Conservation (phyloP, 2,329 filamentous ascomycete species). For the Chaetomiaceae sp. region DNA sequence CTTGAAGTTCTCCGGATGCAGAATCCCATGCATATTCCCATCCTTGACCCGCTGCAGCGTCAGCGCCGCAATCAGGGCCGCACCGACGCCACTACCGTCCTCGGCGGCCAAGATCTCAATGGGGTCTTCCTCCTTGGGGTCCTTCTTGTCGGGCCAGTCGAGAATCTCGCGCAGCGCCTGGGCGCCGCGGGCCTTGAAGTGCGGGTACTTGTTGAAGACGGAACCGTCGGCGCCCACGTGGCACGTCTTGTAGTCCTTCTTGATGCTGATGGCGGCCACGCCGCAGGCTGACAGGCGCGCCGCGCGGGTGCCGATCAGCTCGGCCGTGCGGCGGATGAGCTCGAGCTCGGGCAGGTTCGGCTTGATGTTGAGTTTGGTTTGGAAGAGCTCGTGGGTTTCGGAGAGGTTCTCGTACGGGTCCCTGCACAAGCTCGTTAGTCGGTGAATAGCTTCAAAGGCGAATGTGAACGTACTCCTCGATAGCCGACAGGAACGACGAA, state of each 20-base stretch:
- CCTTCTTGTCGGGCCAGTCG: slow-evolving; percentile 76
- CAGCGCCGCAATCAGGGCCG: slow-evolving; percentile 81
- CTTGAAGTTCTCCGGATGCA: slow-evolving; percentile 60
- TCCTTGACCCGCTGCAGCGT: slow-evolving; percentile 61
- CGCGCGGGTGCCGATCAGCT: slow-evolving; percentile 91
- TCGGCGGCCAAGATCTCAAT: slow-evolving; percentile 86
- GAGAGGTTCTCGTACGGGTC: slow-evolving; percentile 94
- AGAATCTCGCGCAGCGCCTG: slow-evolving; percentile 89
- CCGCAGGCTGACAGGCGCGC: slow-evolving; percentile 91
- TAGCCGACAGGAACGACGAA: slow-evolving; percentile 84
- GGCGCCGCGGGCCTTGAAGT: slow-evolving; percentile 92
- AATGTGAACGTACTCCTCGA: slow-evolving; percentile 68
- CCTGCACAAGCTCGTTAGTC: slow-evolving; percentile 37
- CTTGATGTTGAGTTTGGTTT: slow-evolving; percentile 66
- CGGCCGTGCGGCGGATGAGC: slow-evolving; percentile 80
- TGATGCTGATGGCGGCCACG: slow-evolving; percentile 93
- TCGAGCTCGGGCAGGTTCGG: slow-evolving; percentile 77
- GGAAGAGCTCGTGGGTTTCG: slow-evolving; percentile 81
- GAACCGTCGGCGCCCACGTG: slow-evolving; percentile 96
- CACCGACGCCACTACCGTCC: slow-evolving; percentile 95
- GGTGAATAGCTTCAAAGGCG: neutral
- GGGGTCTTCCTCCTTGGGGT: slow-evolving; percentile 72
- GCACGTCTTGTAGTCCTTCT: slow-evolving; percentile 83
- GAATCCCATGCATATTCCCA: slow-evolving; percentile 60
- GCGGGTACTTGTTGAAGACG: slow-evolving; percentile 98